Base-by-base conservation (phyloP, 768 basidiomycete genomes). In the Tubosaeta brunneosetosa region DNA sequence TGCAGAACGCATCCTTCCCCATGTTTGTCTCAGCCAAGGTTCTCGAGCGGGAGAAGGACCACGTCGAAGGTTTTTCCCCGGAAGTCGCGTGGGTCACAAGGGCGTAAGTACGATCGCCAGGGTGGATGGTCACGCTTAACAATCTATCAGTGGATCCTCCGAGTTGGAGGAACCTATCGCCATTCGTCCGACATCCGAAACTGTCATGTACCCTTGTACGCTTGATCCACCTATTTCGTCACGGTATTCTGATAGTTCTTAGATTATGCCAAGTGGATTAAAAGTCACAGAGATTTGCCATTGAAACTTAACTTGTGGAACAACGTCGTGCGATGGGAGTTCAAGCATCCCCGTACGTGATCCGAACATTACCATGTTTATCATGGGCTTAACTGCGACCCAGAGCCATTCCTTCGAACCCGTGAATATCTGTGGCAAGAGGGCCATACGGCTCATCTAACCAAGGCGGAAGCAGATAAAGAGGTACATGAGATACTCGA, bases 381-480 rank as follows among this genome's bases (percentile, higher is more conserved):
- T 12, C 3, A 0, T 17, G 36, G 3, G 13, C 55, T 61, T 8
- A 48, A 17, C n/a, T 2, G 11, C 5, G 31, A 31, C 27, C 34
- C 66, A 91, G 88, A 99, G 70, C 97, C 97, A 8, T 99, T 99
- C 88, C 81, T 99, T 34, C 93, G 97, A 51, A 98, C 97, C 2
- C 91, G 97, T 67, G 97, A 99, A 74, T 99, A 97, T 80, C 77
- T 99, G n/a, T 99, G 97, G 97, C 97, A 99, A 74, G 97, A 99
- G 72, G 97, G 97, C 34, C 97, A 99, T 75, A 98, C 97, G 9
- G 95, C 97, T 3, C 84, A 88, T 71, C 78, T 94, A 41, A 91
- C 88, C 59, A 88, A 94, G 71, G 66, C 75, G 4, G 95, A 97
- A 69, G 95, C 95, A 25, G 97, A 92, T 63, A 75, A 73, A 47